phyloP scores from a whole-genome alignment of 257 asterid genomes.

The Oldenlandia corymbosa region DNA sequence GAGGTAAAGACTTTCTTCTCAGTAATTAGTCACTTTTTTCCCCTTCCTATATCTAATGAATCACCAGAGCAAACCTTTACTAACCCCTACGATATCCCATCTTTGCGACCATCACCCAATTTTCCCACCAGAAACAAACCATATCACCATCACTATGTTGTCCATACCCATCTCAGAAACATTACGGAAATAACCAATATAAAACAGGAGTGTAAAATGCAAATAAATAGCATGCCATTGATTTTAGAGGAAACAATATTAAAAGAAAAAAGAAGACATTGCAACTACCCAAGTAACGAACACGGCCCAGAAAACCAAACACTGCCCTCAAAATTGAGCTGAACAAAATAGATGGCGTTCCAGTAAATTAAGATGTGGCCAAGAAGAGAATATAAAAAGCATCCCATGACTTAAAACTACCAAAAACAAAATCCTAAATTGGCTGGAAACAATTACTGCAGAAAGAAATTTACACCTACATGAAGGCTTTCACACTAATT shows the following conservation, averaged over 20 bases:
- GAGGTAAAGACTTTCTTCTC: too few species aligned
- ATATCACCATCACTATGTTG: neutral
- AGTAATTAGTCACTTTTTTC: too few species aligned
- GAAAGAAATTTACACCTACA: neutral
- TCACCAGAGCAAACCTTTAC: too few species aligned
- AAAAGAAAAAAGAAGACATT: neutral
- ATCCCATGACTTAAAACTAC: too few species aligned
- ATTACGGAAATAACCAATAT: neutral
- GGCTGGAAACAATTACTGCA: neutral
- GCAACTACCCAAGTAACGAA: neutral
- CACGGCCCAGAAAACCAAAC: neutral
- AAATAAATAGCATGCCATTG: neutral
- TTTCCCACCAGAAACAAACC: neutral
- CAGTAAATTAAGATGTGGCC: neutral
- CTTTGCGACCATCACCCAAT: neutral
- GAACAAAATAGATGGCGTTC: neutral
- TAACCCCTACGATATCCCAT: too few species aligned
- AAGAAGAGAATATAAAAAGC: too few species aligned
- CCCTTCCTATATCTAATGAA: too few species aligned
- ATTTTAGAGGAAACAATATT: neutral
- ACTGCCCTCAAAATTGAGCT: neutral
- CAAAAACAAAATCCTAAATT: neutral
- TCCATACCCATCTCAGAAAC: neutral
- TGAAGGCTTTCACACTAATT: neutral
- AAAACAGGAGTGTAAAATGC: neutral